Conservation (phyloP, 208 protist species). For the Trypanosoma melophagium region DNA sequence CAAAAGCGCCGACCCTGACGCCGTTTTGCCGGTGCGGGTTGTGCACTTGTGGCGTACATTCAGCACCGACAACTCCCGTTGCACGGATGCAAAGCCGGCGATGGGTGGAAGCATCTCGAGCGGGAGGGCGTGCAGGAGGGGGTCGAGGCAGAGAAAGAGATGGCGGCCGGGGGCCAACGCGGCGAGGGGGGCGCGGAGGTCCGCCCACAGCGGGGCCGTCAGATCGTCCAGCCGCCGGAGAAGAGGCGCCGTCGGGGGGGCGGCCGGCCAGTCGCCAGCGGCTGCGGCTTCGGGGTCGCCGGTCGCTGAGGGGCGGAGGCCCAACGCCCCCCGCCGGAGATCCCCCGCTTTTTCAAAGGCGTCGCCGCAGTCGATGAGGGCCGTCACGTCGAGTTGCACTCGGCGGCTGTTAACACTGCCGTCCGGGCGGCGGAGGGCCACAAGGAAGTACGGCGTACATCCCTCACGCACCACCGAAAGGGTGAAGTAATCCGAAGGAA, state of each 20-base stretch:
- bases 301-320: slow-evolving; percentile 31
- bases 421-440: slow-evolving; percentile 53
- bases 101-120: slow-evolving; percentile 58
- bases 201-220: slow-evolving; percentile 38
- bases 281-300: slow-evolving; percentile 38
- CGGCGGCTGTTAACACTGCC: slow-evolving; percentile 46
- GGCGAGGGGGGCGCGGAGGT: slow-evolving; percentile 38
- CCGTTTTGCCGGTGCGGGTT: slow-evolving; percentile 20
- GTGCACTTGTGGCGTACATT: slow-evolving; percentile 39
- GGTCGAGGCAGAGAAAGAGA: slow-evolving; percentile 72
- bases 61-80: slow-evolving; percentile 59
- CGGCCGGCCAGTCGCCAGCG: slow-evolving; percentile 22
- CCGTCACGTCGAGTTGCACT: slow-evolving; percentile 22
- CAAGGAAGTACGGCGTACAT: slow-evolving; percentile 33
- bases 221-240: slow-evolving; percentile 22
- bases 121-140: slow-evolving; percentile 62
- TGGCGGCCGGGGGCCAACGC: slow-evolving; percentile 36
- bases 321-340: slow-evolving; percentile 22
- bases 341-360: slow-evolving; percentile 22
- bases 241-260: slow-evolving; percentile 1
- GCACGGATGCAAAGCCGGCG: slow-evolving; percentile 39
- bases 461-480: slow-evolving; percentile 32
- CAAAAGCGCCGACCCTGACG: slow-evolving; percentile 28
- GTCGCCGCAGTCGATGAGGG: slow-evolving; percentile 21
- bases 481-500: slow-evolving; percentile 23